Conservation (phyloP, 805 yeast genomes). For the Teunomyces gatunensis region DNA sequence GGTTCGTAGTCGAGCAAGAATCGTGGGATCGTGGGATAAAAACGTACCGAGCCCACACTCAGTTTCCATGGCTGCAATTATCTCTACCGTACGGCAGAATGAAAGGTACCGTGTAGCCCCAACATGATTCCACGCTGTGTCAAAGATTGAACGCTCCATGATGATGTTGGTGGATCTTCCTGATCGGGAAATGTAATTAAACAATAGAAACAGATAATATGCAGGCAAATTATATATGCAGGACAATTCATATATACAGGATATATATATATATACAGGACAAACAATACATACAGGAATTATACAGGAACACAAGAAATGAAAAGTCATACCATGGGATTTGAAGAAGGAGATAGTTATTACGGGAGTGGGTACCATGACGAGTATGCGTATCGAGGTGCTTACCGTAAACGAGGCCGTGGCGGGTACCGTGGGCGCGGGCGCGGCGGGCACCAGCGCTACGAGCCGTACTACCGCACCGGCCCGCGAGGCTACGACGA, state of each 20-base stretch:
- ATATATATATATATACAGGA: background rate
- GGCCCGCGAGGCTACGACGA: background rate
- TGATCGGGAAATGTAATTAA: constrained; percentile 11
- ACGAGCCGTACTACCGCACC: constrained; percentile 3
- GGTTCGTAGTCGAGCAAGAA: constrained; percentile 4
- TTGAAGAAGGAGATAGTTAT: constrained; percentile 7
- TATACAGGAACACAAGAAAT: background rate
- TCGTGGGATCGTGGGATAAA: constrained; percentile 6
- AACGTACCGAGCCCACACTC: constrained; percentile 1
- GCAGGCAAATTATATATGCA: background rate
- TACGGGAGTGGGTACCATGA: constrained; percentile 6
- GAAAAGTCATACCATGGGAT: background rate
- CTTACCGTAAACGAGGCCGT: constrained; percentile 17
- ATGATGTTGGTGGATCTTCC: constrained; percentile 6
- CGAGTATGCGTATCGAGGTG: constrained; percentile 3
- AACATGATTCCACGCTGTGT: background rate
- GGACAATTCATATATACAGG: too few species aligned
- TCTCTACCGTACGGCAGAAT: background rate
- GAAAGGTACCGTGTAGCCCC: background rate
- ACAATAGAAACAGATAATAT: background rate
- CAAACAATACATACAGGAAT: background rate
- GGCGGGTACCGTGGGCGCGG: constrained; percentile 10
- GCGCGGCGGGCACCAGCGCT: constrained; percentile 9
- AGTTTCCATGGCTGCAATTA: background rate
- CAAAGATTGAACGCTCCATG: constrained; percentile 6